Evolutionary conservation across 352 stramenopile genomes (phyloP).

Genomic region (Phytophthora cryptogea): DNA sequence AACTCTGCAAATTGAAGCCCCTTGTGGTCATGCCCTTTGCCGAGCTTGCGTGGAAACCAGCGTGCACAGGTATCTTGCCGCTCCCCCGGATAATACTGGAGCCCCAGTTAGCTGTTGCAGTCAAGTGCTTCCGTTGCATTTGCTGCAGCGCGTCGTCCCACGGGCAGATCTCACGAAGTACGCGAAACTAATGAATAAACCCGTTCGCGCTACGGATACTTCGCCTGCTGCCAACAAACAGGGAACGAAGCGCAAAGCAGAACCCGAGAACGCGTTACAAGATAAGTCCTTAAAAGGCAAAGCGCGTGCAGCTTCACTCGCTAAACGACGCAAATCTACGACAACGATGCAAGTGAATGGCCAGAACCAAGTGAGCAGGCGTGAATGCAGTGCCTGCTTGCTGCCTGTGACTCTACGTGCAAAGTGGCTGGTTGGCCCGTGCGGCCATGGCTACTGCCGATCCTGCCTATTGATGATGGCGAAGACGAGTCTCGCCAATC

Average conservation of each 20-base stretch:
- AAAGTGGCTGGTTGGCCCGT: slow-evolving; percentile 26
- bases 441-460: slow-evolving; percentile 48
- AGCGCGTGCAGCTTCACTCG: slow-evolving; percentile 12
- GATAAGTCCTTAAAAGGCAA: slow-evolving; percentile 4
- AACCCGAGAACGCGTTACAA: not conserved
- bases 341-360: slow-evolving; percentile 1
- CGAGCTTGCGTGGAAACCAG: slow-evolving; percentile 34
- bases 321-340: not conserved
- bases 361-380: slow-evolving; percentile 4
- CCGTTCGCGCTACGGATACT: not conserved
- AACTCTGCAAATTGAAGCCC: slow-evolving; percentile 1
- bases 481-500: slow-evolving; percentile 35
- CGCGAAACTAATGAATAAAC: slow-evolving; percentile 32
- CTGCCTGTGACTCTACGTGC: not conserved
- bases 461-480: slow-evolving; percentile 43
- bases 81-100: slow-evolving; percentile 20
- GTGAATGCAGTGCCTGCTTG: slow-evolving; percentile 39
- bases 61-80: slow-evolving; percentile 33
- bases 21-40: slow-evolving; percentile 39
- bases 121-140: slow-evolving; percentile 36
- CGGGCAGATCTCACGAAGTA: slow-evolving; percentile 36
- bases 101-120: slow-evolving; percentile 47
- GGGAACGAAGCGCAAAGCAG: slow-evolving; percentile 27
- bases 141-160: slow-evolving; percentile 33
- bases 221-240: not conserved